These are phyloP conservation scores for Bryoerythrophyllum caledonicum DNA, from an alignment of 225 moss, liverwort and hornwort genomes.

Conservation along the genomic window DNA sequence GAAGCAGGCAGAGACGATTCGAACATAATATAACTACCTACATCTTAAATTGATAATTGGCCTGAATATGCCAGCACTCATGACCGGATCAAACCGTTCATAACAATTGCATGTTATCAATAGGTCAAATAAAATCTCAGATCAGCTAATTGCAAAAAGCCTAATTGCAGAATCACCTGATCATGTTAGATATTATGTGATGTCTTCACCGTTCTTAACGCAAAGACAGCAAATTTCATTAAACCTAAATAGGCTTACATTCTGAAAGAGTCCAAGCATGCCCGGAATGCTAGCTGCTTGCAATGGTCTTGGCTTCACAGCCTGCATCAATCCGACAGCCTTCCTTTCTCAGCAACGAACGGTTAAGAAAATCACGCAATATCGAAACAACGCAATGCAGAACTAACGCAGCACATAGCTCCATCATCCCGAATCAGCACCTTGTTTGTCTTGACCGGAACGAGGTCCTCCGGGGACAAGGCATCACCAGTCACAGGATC, in stretches of 20 bases:
- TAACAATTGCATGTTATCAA: neutral
- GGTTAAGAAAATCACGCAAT: constrained; percentile 6
- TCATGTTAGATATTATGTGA: neutral
- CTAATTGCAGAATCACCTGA: too few relatives aligned
- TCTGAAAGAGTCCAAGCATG: constrained; percentile 91
- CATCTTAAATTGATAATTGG: neutral
- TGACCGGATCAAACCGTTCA: neutral
- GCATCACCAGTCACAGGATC: constrained; percentile 71
- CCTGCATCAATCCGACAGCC: constrained; percentile 41
- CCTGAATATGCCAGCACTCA: neutral
- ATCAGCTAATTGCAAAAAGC: neutral
- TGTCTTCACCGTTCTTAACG: neutral
- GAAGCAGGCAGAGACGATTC: constrained; percentile 2
- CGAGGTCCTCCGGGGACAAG: constrained; percentile 70
- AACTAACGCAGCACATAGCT: neutral
- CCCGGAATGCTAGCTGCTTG: constrained; percentile 88
- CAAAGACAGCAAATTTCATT: neutral
- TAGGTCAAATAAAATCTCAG: neutral
- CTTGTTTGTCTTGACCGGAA: constrained; percentile 72
- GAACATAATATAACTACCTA: neutral
- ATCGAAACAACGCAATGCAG: neutral
- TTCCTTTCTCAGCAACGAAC: constrained; percentile 1
- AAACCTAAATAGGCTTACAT: constrained; percentile 45
- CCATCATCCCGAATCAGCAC: constrained; percentile 20
- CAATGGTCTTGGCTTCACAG: constrained; percentile 80